These are phyloP conservation scores for Thinopyrum obtusiflorum DNA, from an alignment of 202 grass and related monocot genomes.

Conservation along the genomic window DNA sequence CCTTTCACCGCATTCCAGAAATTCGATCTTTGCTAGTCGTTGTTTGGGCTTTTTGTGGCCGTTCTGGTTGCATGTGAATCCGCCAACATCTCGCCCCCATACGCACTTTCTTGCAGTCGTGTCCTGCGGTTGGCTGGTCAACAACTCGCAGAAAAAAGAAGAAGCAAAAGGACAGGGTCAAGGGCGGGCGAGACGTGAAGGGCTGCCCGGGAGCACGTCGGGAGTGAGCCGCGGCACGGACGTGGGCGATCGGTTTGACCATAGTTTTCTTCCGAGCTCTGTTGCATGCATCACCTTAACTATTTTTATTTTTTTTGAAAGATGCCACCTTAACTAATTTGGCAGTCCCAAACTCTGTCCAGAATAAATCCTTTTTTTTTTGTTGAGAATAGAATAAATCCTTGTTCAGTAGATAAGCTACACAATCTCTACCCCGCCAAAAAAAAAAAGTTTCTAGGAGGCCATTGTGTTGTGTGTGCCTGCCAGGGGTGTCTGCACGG, in stretches of 20 bases:
- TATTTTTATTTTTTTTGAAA: no score
- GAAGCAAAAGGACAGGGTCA: no score
- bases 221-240: not conserved
- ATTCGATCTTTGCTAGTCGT: no score
- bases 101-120: no score
- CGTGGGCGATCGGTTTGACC: constrained; percentile 15
- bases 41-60: no score
- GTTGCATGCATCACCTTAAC: not conserved
- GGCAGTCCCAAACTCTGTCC: not conserved
- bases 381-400: not conserved
- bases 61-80: no score
- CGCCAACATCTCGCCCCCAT: no score
- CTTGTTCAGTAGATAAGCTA: not conserved
- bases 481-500: not conserved
- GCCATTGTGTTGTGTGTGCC: not conserved
- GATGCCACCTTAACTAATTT: no score
- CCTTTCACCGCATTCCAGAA: no score
- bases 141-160: no score
- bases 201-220: constrained; percentile 32
- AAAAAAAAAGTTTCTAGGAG: not conserved
- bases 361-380: no score
- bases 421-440: not conserved
- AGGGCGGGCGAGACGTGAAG: constrained; percentile 17
- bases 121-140: not conserved
- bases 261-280: no score